A percentile compares a stretch with the other conserved stretches of the same genome.
Conservation (phyloP, 2,329 filamentous ascomycete genomes). For the Chalaropsis thielavioides region DNA sequence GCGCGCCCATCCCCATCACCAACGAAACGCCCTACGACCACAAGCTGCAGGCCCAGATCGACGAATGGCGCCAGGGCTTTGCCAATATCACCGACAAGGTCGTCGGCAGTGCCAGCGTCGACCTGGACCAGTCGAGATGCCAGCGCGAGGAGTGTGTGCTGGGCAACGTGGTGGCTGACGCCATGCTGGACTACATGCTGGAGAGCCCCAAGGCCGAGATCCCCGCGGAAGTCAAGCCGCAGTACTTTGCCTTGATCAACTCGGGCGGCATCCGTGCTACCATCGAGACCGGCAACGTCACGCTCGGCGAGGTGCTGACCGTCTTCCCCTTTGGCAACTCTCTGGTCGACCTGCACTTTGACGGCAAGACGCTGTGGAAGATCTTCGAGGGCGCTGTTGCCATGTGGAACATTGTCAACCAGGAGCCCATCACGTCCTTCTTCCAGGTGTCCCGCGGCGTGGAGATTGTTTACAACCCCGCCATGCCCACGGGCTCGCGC, state of each 20-base stretch:
- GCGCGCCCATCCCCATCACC: constrained; percentile 48
- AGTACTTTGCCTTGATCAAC: constrained; percentile 44
- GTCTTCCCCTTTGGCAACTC: constrained; percentile 53
- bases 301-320: constrained; percentile 47
- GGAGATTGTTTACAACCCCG: constrained; percentile 42
- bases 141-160: constrained; percentile 43
- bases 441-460: constrained; percentile 46
- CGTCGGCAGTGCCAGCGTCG: constrained; percentile 39
- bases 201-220: constrained; percentile 30
- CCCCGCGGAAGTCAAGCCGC: constrained; percentile 29
- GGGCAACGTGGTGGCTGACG: constrained; percentile 41
- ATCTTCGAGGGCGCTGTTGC: constrained; percentile 46
- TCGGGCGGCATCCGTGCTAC: constrained; percentile 49
- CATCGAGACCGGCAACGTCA: constrained; percentile 46
- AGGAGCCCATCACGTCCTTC: constrained; percentile 39
- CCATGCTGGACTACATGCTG: constrained; percentile 41
- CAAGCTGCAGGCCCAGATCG: constrained; percentile 42
- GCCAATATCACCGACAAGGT: constrained; percentile 43
- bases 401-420: constrained; percentile 39
- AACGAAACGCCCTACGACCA: constrained; percentile 45
- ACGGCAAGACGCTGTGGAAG: constrained; percentile 40
- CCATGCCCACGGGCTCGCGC: constrained; percentile 33
- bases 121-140: constrained; percentile 45
- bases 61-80: constrained; percentile 45
- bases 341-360: constrained; percentile 41